A percentile compares a stretch with the other conserved stretches of the same genome.
phyloP scores from a whole-genome alignment of 768 basidiomycete genomes.

The Fomitopsis serialis region DNA sequence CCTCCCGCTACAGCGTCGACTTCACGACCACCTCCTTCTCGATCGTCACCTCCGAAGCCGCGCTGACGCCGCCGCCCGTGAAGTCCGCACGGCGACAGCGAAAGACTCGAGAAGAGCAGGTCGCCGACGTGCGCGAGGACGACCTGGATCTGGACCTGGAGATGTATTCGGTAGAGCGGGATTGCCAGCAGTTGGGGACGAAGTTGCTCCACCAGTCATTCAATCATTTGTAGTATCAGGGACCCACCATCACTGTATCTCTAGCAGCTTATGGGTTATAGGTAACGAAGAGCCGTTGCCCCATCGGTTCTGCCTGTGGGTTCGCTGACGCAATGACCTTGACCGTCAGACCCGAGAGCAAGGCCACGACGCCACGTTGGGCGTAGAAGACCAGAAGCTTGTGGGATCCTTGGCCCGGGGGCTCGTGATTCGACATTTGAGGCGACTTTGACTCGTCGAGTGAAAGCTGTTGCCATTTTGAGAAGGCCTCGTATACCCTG shows the following conservation, averaged over 20 bases:
- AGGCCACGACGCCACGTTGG: too few species aligned
- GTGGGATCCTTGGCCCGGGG: too few species aligned
- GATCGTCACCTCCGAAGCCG: not conserved
- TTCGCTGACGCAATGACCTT: too few species aligned
- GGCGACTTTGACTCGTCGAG: too few species aligned
- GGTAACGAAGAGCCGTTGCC: not conserved
- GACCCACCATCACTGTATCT: slow-evolving; percentile 3
- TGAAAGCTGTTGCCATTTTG: too few species aligned
- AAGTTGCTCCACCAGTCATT: slow-evolving; percentile 2
- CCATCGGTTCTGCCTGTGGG: not conserved
- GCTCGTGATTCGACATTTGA: too few species aligned
- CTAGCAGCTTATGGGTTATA: not conserved
- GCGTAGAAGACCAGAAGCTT: too few species aligned
- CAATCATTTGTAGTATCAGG: not conserved
- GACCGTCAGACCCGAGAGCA: too few species aligned
- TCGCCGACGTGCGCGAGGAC: not conserved
- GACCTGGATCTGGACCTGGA: slow-evolving; percentile 16
- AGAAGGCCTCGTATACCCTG: too few species aligned
- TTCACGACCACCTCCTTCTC: slow-evolving; percentile 1
- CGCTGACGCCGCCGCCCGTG: not conserved
- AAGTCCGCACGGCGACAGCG: not conserved
- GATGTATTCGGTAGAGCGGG: slow-evolving; percentile 22
- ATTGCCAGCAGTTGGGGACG: slow-evolving; percentile 22
- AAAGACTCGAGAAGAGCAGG: not conserved
- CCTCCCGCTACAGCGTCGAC: slow-evolving; percentile 5